A percentile compares a stretch with the other conserved stretches of the same genome.
Conservation (phyloP, 2,329 filamentous ascomycete species). For the Colletotrichum echinochloae region DNA sequence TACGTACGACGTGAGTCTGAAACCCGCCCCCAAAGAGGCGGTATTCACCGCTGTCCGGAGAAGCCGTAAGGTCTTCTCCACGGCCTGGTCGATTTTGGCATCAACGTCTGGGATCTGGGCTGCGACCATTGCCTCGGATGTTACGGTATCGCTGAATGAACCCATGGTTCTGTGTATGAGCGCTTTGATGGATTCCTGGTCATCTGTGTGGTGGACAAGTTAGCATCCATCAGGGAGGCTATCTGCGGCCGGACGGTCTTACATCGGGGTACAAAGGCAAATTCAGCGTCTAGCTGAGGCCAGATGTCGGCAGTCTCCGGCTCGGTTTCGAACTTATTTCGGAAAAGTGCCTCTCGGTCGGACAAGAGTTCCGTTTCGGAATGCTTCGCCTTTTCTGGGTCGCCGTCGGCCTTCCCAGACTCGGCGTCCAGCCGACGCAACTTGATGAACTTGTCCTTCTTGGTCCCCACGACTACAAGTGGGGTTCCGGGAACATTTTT, state of each 20-base stretch:
- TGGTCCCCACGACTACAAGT: constrained; percentile 45
- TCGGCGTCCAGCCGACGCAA: neutral
- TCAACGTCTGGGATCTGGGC: constrained; percentile 31
- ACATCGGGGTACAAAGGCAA: constrained; percentile 29
- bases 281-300: constrained; percentile 14
- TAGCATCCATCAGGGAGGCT: neutral
- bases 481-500: constrained; percentile 42
- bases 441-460: constrained; percentile 45
- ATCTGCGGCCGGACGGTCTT: neutral
- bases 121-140: constrained; percentile 24
- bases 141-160: neutral
- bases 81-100: constrained; percentile 32
- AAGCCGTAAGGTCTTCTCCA: constrained; percentile 31
- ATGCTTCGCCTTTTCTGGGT: neutral
- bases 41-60: constrained; percentile 33
- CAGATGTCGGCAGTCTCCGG: constrained; percentile 5
- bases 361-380: neutral
- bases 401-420: neutral
- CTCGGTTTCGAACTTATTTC: constrained; percentile 1
- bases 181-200: constrained; percentile 32
- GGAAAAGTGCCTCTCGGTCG: neutral
- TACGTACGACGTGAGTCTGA: constrained; percentile 41
- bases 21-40: neutral
- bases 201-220: constrained; percentile 7
- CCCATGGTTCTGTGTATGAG: constrained; percentile 19